Conservation (phyloP, 768 basidiomycete species). For the Suillus plorans region DNA sequence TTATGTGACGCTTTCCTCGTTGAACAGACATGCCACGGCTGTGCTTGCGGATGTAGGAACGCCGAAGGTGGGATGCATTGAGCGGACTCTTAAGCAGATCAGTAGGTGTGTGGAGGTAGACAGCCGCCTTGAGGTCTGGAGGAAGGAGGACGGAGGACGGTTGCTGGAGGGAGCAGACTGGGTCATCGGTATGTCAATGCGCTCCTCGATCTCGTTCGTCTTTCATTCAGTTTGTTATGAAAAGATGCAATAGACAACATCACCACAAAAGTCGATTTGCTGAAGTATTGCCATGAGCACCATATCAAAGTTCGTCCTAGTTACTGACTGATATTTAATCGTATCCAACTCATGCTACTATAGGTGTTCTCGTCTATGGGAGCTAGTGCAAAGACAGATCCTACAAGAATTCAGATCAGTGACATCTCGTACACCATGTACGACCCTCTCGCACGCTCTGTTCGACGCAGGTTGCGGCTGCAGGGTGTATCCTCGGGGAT, state of each 20-base stretch:
- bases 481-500: constrained; percentile 64
- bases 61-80: constrained; percentile 83
- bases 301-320: constrained; percentile 63
- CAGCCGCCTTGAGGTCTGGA: constrained; percentile 80
- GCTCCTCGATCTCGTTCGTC: constrained; percentile 10
- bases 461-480: constrained; percentile 72
- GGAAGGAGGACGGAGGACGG: constrained; percentile 71
- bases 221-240: constrained; percentile 4
- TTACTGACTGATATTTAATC: background rate
- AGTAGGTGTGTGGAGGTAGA: constrained; percentile 90
- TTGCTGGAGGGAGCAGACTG: constrained; percentile 87
- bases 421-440: constrained; percentile 93
- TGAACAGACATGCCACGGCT: constrained; percentile 94
- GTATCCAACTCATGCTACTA: background rate
- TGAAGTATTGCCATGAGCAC: constrained; percentile 83
- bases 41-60: constrained; percentile 87
- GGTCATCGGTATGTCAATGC: constrained; percentile 71
- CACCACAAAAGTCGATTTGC: constrained; percentile 90
- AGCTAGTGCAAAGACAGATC: constrained; percentile 91
- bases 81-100: constrained; percentile 65
- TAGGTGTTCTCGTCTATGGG: constrained; percentile 98
- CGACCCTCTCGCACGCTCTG: constrained; percentile 91
- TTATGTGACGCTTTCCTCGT: constrained; percentile 90
- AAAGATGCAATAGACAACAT: constrained; percentile 97
- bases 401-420: constrained; percentile 91